Evolutionary conservation across 176 grass and related monocot genomes (phyloP).

Genomic region (Zea luxurians): DNA sequence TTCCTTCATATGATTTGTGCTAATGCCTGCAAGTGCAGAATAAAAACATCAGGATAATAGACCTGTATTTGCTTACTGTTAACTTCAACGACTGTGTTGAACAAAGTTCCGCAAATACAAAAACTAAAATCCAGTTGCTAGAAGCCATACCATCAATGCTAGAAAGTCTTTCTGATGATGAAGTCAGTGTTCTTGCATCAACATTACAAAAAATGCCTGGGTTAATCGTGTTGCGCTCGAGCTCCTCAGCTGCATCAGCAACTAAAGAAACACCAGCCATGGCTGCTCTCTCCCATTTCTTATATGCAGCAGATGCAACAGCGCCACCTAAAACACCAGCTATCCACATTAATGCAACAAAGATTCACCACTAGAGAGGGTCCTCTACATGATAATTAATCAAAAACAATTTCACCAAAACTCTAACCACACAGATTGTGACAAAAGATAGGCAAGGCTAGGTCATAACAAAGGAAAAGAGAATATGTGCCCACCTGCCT

Average conservation of each 20-base stretch:
- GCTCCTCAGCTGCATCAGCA: conserved; percentile 98
- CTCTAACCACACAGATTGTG: conserved; percentile 6
- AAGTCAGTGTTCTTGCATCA: conserved; percentile 37
- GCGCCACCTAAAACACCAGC: conserved; percentile 51
- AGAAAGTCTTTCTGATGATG: conserved; percentile 48
- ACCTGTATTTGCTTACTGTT: neutral
- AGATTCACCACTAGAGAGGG: conserved; percentile 20
- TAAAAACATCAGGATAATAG: conserved; percentile 21
- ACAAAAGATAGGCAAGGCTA: conserved; percentile 30
- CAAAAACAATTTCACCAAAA: conserved; percentile 16
- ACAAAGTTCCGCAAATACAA: conserved; percentile 8
- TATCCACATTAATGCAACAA: conserved; percentile 40
- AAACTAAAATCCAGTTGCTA: conserved; percentile 13
- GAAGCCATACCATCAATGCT: conserved; percentile 52
- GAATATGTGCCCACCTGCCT: conserved; percentile 56
- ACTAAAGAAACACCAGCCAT: conserved; percentile 98
- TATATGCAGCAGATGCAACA: conserved; percentile 76
- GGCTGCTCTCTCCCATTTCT: conserved; percentile 93
- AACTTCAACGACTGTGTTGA: neutral
- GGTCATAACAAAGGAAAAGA: conserved; percentile 33
- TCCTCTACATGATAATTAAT: conserved; percentile 8
- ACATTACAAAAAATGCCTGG: conserved; percentile 27
- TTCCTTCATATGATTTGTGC: conserved; percentile 57
- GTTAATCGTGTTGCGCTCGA: conserved; percentile 55
- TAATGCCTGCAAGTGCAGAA: conserved; percentile 49